Evolutionary conservation across 305 asterid genomes (phyloP).

Genomic region (Petunia hybrid): DNA sequence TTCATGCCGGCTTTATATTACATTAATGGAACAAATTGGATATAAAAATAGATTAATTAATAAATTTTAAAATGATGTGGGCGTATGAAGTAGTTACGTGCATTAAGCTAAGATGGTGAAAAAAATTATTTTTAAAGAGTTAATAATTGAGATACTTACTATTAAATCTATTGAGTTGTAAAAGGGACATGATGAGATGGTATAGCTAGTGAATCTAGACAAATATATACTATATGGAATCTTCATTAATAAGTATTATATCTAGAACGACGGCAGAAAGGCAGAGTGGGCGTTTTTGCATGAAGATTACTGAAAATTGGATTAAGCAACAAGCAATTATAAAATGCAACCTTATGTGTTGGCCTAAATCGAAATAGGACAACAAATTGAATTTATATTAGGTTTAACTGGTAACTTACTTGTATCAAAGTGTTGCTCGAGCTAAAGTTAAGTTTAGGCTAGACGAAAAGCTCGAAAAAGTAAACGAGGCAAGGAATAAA

Average conservation of each 20-base stretch:
- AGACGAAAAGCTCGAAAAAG: too few species aligned
- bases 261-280: slow-evolving; percentile 22
- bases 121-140: neutral
- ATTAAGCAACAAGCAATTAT: neutral
- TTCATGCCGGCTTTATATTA: neutral
- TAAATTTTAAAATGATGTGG: neutral
- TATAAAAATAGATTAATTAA: too few species aligned
- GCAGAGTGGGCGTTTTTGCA: neutral
- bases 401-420: too few species aligned
- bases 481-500: too few species aligned
- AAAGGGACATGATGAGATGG: slow-evolving; percentile 25
- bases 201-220: neutral
- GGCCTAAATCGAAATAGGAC: too few species aligned
- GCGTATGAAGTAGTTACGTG: neutral
- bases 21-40: neutral
- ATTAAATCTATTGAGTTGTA: neutral
- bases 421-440: too few species aligned
- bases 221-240: neutral
- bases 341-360: too few species aligned
- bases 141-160: neutral
- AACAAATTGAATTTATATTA: too few species aligned
- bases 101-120: neutral
- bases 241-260: neutral
- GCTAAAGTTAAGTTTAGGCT: too few species aligned
- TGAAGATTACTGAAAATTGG: neutral